Base-by-base conservation (phyloP, 352 stramenopile species). In the Phytophthora quininea region DNA sequence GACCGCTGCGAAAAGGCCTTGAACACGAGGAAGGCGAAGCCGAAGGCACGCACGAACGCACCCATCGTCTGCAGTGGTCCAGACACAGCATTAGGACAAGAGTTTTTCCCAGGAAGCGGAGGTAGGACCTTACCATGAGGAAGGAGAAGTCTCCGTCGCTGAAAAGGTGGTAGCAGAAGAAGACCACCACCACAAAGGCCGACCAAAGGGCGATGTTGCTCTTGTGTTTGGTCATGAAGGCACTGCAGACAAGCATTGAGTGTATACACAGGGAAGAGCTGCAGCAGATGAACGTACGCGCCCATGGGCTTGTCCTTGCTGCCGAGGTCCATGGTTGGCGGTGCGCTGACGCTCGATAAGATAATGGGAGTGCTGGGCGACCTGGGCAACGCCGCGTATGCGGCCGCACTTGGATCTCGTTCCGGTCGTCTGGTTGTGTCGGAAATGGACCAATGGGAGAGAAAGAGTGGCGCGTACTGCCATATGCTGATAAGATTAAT, bases 61-160 rank as follows among this genome's bases (percentile, higher is more conserved):
- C 89, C 92, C 64, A 97, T 93, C 14, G 92, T 98, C 90, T 97
- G 76, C 24, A 27, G 43, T n/a, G 35, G 11, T 27, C 19, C 11
- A 30, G n/a, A 9, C 31, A 51, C 14, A 42, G 46, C 11, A 12
- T 43, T 9, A 59, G 2, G 12, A n/a, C 9, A n/a, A 6, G 4
- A 38, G 0, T 19, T 58, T 45, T 54, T 35, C 38, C 27, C 32
- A 33, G 69, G 27, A 53, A 12, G 47, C 37, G 27, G 47, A 37
- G 19, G 6, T 5, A 52, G 27, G 24, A 59, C 51, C 71, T 54
- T 54, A 98, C 92, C 94, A 99, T 98, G 12, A 99, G 84, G 74
- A 99, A 99, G 46, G 96, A 99, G 76, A 99, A 99, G 77, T 99
- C 97, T 33, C 97, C 97, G 74, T 98, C 96, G 43, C 93, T 98